phyloP scores from a whole-genome alignment of 495 filamentous ascomycete genomes.

The Neurospora sp. region DNA sequence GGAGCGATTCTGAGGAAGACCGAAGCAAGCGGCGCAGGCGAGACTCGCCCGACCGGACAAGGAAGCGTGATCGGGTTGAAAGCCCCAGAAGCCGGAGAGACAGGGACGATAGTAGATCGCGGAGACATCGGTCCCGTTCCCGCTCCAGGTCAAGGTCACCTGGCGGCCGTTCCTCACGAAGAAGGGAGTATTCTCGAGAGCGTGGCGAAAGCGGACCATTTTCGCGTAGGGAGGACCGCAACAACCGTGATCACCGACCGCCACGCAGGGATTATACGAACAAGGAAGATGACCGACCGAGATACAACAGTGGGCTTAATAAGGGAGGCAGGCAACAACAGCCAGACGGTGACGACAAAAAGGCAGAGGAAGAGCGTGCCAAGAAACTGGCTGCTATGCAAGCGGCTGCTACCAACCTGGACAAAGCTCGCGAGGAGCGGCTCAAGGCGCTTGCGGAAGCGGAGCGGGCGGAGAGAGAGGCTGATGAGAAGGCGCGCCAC shows the following conservation, averaged over 20 bases:
- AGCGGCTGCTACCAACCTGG: constrained; percentile 67
- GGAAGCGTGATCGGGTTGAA: constrained; percentile 1
- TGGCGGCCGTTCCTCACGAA: constrained; percentile 19
- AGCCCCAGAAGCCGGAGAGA: not conserved
- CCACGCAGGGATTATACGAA: not conserved
- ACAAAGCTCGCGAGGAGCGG: constrained; percentile 61
- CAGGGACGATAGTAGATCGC: not conserved
- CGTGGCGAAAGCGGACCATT: not conserved
- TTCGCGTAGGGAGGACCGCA: constrained; percentile 3
- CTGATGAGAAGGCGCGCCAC: constrained; percentile 50
- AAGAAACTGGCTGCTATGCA: constrained; percentile 82
- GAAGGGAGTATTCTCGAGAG: constrained; percentile 10
- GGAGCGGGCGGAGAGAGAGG: constrained; percentile 54
- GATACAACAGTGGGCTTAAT: not conserved
- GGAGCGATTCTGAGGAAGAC: constrained; percentile 25
- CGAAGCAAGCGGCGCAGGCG: constrained; percentile 22
- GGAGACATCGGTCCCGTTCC: not conserved
- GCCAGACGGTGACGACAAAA: constrained; percentile 8
- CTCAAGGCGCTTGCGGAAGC: constrained; percentile 55
- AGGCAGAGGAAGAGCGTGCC: constrained; percentile 41
- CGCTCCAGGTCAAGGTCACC: constrained; percentile 4
- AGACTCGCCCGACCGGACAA: constrained; percentile 20
- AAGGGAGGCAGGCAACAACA: constrained; percentile 5
- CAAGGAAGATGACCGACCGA: not conserved
- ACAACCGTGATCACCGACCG: constrained; percentile 2